Evolutionary conservation across 2,329 filamentous ascomycete species (phyloP).

Genomic region (Hymenoscyphus scutula): DNA sequence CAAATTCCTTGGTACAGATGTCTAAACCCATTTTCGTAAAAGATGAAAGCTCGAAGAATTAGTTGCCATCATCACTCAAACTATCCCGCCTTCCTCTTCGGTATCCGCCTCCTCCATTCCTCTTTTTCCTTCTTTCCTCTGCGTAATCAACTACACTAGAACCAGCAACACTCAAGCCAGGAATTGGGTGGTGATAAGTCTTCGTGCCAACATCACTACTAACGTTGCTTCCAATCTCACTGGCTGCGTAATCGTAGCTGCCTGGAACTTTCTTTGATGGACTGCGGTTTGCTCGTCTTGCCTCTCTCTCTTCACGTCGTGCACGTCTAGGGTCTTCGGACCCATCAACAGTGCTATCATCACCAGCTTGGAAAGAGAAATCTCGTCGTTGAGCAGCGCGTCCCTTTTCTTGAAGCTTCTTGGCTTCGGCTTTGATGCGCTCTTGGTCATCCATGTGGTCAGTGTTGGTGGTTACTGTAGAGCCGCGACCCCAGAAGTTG

Average conservation of each 20-base stretch:
- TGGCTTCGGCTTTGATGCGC: conserved; percentile 55
- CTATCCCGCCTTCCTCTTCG: conserved; percentile 23
- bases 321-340: conserved; percentile 15
- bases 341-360: conserved; percentile 30
- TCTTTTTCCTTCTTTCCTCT: conserved; percentile 34
- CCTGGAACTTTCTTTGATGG: conserved; percentile 32
- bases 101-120: conserved; percentile 27
- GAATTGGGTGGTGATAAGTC: conserved; percentile 37
- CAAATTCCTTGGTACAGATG: background rate
- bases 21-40: background rate
- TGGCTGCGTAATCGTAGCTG: conserved; percentile 15
- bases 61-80: conserved; percentile 18
- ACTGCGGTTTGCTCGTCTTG: conserved; percentile 24
- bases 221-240: conserved; percentile 5
- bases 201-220: conserved; percentile 36
- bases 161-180: conserved; percentile 29
- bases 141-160: conserved; percentile 29
- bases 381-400: conserved; percentile 40
- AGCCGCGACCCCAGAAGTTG: conserved; percentile 21
- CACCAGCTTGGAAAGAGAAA: conserved; percentile 35
- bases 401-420: conserved; percentile 53
- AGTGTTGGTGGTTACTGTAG: conserved; percentile 10
- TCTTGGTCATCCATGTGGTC: conserved; percentile 31
- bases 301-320: conserved; percentile 19
- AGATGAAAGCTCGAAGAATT: background rate